phyloP scores from a whole-genome alignment of 495 filamentous ascomycete species.

The Entonaema liquescens region DNA sequence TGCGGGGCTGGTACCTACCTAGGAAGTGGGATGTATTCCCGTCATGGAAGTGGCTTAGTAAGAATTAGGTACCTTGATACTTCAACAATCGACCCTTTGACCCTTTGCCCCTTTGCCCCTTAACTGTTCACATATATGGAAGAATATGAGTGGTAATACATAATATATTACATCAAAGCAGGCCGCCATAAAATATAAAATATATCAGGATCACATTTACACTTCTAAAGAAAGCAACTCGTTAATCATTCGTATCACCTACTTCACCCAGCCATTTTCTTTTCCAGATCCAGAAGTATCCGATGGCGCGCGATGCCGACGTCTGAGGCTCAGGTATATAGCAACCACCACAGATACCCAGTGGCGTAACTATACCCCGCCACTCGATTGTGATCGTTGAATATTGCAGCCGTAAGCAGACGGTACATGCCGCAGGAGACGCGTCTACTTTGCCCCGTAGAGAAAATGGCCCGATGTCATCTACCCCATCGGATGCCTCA shows the following conservation, averaged over 20 bases:
- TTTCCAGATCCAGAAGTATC: conserved; percentile 40
- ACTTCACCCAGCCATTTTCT: conserved; percentile 22
- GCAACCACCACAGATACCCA: conserved; percentile 27
- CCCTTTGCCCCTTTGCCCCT: neutral
- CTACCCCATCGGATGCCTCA: conserved; percentile 15
- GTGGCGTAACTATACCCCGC: conserved; percentile 21
- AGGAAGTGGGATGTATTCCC: neutral
- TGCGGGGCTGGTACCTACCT: neutral
- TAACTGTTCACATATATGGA: no score
- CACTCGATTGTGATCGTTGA: neutral
- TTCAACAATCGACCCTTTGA: neutral
- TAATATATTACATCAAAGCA: neutral
- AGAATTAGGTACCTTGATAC: neutral
- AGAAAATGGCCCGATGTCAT: conserved; percentile 9
- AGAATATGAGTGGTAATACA: no score
- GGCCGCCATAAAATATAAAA: neutral
- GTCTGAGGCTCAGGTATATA: neutral
- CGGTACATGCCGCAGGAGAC: conserved; percentile 11
- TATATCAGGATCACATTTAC: neutral
- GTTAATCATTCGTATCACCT: neutral
- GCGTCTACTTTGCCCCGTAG: conserved; percentile 15
- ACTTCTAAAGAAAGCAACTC: neutral
- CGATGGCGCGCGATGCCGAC: neutral
- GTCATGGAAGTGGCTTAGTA: no score
- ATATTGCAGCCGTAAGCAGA: conserved; percentile 17